Base-by-base conservation (phyloP, 495 filamentous ascomycete genomes). In the Penicillium lagena region DNA sequence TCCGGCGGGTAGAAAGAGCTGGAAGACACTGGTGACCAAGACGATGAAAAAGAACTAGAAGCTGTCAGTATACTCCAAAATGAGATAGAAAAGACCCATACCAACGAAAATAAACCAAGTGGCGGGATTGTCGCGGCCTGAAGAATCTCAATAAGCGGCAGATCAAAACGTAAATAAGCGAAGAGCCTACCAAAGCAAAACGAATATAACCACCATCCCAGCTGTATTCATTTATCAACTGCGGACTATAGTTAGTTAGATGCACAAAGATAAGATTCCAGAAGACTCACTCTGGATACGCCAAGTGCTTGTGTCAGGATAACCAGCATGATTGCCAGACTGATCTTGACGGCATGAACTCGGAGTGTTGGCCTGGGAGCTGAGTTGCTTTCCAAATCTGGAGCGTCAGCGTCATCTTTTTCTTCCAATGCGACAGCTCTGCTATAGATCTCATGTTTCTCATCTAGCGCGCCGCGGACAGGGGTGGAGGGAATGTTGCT, bases 51-150 rank as follows among this genome's bases (percentile, higher is more conserved):
- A 55, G 39, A 55, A 55, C 42, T 44, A 31, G 12, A 5, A n/a
- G n/a, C 4, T 29, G 34, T 44, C 12, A 44, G 35, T 44, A 7
- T 9, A 7, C 15, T 42, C 13, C 42, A 7, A 29, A 37, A 4
- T 6, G 12, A 2, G 7, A 27, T 5, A 7, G 13, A 34, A 9
- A 10, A 51, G 34, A 41, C 39, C 42, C 15, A 17, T 43, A 64
- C 59, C 37, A 54, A 51, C n/a, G 58, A 50, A 40, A 62, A 62
- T 12, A 64, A 44, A 5, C 58, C 58, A 31, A 62, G 54, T 8
- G 55, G 59, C 17, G 60, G 58, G 48, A 59, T 59, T 27, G 62
- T 50, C 28, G 56, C 59, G 37, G 62, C 57, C 12, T 60, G 50
- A 29, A 54, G n/a, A 14, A 40, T 36, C 13, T 30, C 34, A 17